Conservation (phyloP, 2,329 filamentous ascomycete genomes). For the Pseudogymnoascus sp. region DNA sequence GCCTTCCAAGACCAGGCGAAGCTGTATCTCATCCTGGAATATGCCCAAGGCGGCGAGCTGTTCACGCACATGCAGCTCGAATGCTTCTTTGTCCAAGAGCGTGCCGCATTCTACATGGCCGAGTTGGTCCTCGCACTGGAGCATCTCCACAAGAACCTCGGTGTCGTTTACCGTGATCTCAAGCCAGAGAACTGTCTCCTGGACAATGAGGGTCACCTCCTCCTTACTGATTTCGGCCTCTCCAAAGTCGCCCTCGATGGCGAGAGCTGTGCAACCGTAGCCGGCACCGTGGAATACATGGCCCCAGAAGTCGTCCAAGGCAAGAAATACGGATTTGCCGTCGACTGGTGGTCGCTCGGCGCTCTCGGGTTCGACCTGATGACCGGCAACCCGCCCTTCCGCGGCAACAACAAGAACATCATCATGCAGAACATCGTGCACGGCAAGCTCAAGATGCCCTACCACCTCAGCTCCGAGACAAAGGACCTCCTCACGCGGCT, state of each 20-base stretch:
- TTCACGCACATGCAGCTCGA: slow-evolving; percentile 92
- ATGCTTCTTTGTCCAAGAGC: slow-evolving; percentile 87
- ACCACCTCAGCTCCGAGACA: slow-evolving; percentile 82
- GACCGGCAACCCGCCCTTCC: slow-evolving; percentile 86
- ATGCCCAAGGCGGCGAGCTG: slow-evolving; percentile 91
- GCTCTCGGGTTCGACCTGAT: slow-evolving; percentile 87
- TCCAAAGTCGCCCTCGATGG: slow-evolving; percentile 82
- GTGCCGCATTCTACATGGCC: slow-evolving; percentile 94
- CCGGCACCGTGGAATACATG: slow-evolving; percentile 98
- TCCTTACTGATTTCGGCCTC: slow-evolving; percentile 92
- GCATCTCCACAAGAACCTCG: slow-evolving; percentile 83
- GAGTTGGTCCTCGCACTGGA: slow-evolving; percentile 93
- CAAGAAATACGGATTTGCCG: slow-evolving; percentile 82
- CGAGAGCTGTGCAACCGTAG: slow-evolving; percentile 71
- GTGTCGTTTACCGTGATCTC: slow-evolving; percentile 91
- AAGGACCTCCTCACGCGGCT: slow-evolving; percentile 89
- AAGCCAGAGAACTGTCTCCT: slow-evolving; percentile 97
- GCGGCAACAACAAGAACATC: slow-evolving; percentile 83
- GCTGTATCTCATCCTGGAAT: slow-evolving; percentile 93
- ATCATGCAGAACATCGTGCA: slow-evolving; percentile 94
- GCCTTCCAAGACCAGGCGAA: slow-evolving; percentile 98
- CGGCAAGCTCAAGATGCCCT: slow-evolving; percentile 80
- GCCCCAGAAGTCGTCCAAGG: slow-evolving; percentile 88
- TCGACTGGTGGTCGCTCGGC: slow-evolving; percentile 98
- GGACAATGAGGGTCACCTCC: slow-evolving; percentile 80